phyloP scores from a whole-genome alignment of 805 yeast genomes.

The Osmozyma mogii region DNA sequence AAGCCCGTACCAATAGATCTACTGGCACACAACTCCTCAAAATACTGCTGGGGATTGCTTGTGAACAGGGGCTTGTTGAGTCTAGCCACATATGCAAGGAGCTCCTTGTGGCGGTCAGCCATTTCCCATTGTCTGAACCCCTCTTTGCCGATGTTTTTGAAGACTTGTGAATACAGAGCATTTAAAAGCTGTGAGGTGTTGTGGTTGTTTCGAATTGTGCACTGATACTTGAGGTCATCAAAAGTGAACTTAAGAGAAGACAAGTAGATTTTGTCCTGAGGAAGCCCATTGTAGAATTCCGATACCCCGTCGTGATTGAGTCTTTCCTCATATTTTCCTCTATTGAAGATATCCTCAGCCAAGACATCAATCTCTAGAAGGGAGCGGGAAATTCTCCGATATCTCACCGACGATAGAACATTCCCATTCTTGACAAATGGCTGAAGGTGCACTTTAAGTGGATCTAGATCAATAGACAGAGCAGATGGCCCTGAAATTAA shows the following conservation, averaged over 20 bases:
- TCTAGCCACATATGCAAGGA: slow-evolving; percentile 22
- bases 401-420: slow-evolving; percentile 18
- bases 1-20: slow-evolving; percentile 5
- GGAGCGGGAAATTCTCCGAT: slow-evolving; percentile 52
- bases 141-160: slow-evolving; percentile 8
- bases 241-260: slow-evolving; percentile 49
- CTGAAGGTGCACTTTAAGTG: slow-evolving; percentile 12
- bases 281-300: slow-evolving; percentile 18
- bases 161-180: slow-evolving; percentile 13
- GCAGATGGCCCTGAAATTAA: slow-evolving; percentile 18
- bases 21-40: slow-evolving; percentile 2
- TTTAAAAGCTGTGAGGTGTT: slow-evolving; percentile 10
- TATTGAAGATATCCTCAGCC: slow-evolving; percentile 54
- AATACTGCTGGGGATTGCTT: slow-evolving; percentile 5
- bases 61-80: slow-evolving; percentile 11
- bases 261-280: slow-evolving; percentile 21
- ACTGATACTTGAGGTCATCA: slow-evolving; percentile 48
- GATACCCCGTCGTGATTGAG: slow-evolving; percentile 44
- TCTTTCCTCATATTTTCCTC: slow-evolving; percentile 35
- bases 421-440: slow-evolving; percentile 17
- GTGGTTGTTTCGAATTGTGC: slow-evolving; percentile 29
- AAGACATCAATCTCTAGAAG: slow-evolving; percentile 65
- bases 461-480: slow-evolving; percentile 2
- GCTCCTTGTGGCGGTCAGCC: slow-evolving; percentile 11
- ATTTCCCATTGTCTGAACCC: slow-evolving; percentile 11